Evolutionary conservation across 148 eudicot genomes (phyloP).

Genomic region (Agrostemma githago): DNA sequence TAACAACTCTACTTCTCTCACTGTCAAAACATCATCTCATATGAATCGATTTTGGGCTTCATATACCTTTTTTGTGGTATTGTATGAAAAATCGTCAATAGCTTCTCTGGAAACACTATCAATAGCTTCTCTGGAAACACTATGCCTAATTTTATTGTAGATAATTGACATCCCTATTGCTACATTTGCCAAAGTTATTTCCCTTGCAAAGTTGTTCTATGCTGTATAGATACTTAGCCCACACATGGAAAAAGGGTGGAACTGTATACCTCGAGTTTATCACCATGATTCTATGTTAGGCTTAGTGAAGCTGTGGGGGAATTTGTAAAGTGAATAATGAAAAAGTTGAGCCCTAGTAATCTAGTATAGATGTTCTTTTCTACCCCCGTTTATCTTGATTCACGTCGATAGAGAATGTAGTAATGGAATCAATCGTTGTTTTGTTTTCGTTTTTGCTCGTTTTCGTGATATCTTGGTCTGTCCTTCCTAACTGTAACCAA

Average conservation of each 20-base stretch:
- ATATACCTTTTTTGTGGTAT: neutral
- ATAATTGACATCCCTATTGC: neutral
- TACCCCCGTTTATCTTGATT: neutral
- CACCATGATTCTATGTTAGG: neutral
- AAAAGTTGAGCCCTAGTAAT: no score
- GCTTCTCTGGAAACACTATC: neutral
- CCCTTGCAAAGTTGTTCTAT: neutral
- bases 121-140: neutral
- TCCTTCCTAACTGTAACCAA: neutral
- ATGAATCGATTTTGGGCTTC: neutral
- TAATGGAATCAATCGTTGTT: neutral
- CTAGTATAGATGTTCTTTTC: neutral
- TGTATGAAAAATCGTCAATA: neutral
- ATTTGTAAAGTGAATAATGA: neutral
- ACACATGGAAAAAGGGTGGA: neutral
- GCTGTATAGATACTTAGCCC: neutral
- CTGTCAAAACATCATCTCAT: neutral
- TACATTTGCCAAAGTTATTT: neutral
- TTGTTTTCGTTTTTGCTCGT: no score
- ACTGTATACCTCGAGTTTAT: neutral
- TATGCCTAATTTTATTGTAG: neutral
- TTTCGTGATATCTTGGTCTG: neutral
- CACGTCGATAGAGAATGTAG: neutral
- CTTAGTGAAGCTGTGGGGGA: neutral
- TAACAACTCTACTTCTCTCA: neutral